Base-by-base conservation (phyloP, 495 filamentous ascomycete genomes). In the Trichocladium uniseriatum region DNA sequence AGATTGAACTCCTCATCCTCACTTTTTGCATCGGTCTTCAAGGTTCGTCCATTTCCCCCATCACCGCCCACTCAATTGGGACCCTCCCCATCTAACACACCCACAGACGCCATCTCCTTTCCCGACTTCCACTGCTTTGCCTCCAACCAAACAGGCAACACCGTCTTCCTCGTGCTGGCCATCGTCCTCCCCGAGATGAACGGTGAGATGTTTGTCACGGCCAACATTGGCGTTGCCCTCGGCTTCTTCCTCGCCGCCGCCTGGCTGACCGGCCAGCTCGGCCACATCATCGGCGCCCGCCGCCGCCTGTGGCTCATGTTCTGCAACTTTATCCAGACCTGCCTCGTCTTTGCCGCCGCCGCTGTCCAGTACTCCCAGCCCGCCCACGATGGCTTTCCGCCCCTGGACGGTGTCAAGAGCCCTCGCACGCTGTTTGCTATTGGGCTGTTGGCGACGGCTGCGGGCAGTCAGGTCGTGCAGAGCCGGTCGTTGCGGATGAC, bases 111-210 rank as follows among this genome's bases (percentile, higher is more conserved):
- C 38, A 69, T 76, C 44, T 70, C 77, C 46, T 83, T 75, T 56
- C 77, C 77, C 20, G 79, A 80, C 60, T 82, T 74, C 59, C 72
- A 72, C 66, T 81, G 78, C 53, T 82, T 83, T 56, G 76, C 79
- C 28, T 81, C 77, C 28, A 82, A 82, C 62, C 78, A 83, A 55
- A 82, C 80, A 1, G 79, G 80, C 53, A 83, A 82, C 64, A 78
- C 78, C 13, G 72, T 83, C 38, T 73, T 75, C 54, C 64, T 75
- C 11, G 60, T 81, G 37, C 67, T 81, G 16, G 78, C 77, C 28
- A 64, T 79, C 38, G 69, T 69, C 34, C 53, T 76, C 24, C 74
- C 77, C 13, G 61, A 72, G 18, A 58, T 75, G 16, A 69, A 70
- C 43, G 68, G 67, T 37, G 62, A 70, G 24, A 64, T 69, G 59